phyloP scores from a whole-genome alignment of 805 yeast genomes.

The Hanseniaspora mollemarum region DNA sequence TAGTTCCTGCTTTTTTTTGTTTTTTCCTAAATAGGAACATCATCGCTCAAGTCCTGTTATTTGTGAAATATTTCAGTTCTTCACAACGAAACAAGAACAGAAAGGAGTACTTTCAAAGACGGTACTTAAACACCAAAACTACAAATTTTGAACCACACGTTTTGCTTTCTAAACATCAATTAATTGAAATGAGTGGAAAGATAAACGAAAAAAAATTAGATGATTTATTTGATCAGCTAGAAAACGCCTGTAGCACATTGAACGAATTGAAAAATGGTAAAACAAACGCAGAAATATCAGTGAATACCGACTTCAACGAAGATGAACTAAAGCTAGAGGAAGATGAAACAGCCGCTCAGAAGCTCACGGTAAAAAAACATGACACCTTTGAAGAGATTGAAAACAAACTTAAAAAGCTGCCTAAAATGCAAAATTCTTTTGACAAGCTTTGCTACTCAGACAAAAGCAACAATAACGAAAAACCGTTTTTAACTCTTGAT shows the following conservation, averaged over 20 bases:
- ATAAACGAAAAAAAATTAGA: constrained; percentile 15
- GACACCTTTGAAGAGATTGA: constrained; percentile 26
- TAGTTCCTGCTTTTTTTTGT: not conserved
- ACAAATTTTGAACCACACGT: not conserved
- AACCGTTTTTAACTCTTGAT: constrained; percentile 17
- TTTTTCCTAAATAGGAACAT: not conserved
- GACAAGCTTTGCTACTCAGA: constrained; percentile 22
- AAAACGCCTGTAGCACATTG: not conserved
- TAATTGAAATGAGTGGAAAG: not conserved
- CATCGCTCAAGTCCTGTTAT: no score
- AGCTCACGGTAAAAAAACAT: constrained; percentile 11
- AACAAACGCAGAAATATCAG: constrained; percentile 4
- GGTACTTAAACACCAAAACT: no score
- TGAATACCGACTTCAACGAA: constrained; percentile 17
- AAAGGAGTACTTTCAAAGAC: no score
- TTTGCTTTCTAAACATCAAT: not conserved
- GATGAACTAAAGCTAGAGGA: constrained; percentile 18
- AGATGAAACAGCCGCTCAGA: constrained; percentile 9
- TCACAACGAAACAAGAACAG: no score
- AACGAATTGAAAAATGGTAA: not conserved
- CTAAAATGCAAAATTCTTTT: constrained; percentile 26
- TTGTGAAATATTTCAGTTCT: no score
- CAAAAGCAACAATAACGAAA: constrained; percentile 16
- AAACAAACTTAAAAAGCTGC: constrained; percentile 23
- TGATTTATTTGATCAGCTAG: constrained; percentile 10